Evolutionary conservation across 2,329 filamentous ascomycete species (phyloP).

Genomic region (Nannizziopsis arthrosporioides): DNA sequence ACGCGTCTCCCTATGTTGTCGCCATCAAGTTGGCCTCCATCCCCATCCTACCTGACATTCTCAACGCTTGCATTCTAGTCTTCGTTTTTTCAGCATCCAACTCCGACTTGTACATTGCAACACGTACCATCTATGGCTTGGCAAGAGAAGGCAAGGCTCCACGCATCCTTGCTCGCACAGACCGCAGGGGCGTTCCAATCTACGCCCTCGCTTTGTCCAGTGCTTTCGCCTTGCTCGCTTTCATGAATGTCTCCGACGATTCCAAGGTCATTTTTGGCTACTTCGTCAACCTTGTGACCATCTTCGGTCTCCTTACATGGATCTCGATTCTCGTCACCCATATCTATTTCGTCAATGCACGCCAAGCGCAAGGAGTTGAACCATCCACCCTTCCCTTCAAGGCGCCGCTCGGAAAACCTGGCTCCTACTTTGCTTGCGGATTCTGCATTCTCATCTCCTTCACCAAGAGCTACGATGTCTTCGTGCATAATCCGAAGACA

Average conservation of each 20-base stretch:
- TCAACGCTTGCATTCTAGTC: slow-evolving; percentile 65
- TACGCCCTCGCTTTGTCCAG: slow-evolving; percentile 33
- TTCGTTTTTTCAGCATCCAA: slow-evolving; percentile 61
- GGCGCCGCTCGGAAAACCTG: slow-evolving; percentile 40
- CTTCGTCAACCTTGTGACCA: slow-evolving; percentile 36
- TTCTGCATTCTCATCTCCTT: slow-evolving; percentile 54
- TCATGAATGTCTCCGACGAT: slow-evolving; percentile 32
- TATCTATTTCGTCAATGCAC: slow-evolving; percentile 36
- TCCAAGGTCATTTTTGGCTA: slow-evolving; percentile 36
- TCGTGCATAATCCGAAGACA: slow-evolving; percentile 40
- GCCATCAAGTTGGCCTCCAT: slow-evolving; percentile 58
- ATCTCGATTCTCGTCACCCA: slow-evolving; percentile 37
- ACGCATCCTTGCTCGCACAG: slow-evolving; percentile 57
- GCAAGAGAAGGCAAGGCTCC: slow-evolving; percentile 62
- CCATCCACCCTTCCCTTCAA: slow-evolving; percentile 31
- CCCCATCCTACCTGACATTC: slow-evolving; percentile 53
- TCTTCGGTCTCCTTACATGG: slow-evolving; percentile 38
- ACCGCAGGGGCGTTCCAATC: slow-evolving; percentile 42
- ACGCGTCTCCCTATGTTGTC: slow-evolving; percentile 55
- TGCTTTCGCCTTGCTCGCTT: slow-evolving; percentile 34
- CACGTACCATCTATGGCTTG: slow-evolving; percentile 67
- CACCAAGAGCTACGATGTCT: slow-evolving; percentile 68
- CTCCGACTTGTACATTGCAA: slow-evolving; percentile 50
- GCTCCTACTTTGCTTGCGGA: slow-evolving; percentile 51
- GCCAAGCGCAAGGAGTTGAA: slow-evolving; percentile 29